Evolutionary conservation across 208 protist genomes (phyloP).

Genomic region (Kentomonas sorsogonicus): DNA sequence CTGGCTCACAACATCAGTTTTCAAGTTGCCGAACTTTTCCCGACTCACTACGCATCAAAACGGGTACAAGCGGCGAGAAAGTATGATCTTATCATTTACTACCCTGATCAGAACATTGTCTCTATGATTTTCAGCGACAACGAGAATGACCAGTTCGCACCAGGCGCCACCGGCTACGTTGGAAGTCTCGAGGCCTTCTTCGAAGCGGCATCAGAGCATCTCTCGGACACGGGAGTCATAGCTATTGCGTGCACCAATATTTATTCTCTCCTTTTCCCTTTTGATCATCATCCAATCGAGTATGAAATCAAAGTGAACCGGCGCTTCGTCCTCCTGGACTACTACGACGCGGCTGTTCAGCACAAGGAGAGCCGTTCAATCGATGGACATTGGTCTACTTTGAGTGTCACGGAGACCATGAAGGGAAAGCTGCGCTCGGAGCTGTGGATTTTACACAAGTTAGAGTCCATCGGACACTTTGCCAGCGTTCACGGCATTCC

Average conservation of each 20-base stretch:
- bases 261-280: conserved; percentile 54
- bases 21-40: conserved; percentile 69
- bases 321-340: conserved; percentile 87
- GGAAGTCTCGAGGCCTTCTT: conserved; percentile 83
- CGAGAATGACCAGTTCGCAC: conserved; percentile 38
- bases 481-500: conserved; percentile 84
- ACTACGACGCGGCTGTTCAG: conserved; percentile 75
- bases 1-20: conserved; percentile 63
- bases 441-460: conserved; percentile 81
- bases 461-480: conserved; percentile 68
- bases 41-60: conserved; percentile 1
- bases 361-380: conserved; percentile 15
- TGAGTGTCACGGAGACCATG: too few relatives aligned
- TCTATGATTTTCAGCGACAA: conserved; percentile 27
- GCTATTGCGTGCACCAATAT: conserved; percentile 82
- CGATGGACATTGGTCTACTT: too few relatives aligned
- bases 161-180: conserved; percentile 39
- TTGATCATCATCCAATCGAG: conserved; percentile 73
- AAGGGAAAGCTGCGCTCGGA: conserved; percentile 65
- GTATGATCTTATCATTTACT: conserved; percentile 73
- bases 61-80: conserved; percentile 15
- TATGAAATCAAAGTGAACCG: conserved; percentile 86
- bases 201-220: conserved; percentile 43
- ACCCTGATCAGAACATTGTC: conserved; percentile 67
- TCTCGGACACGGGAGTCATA: conserved; percentile 72